Conservation (phyloP, 2,329 filamentous ascomycete genomes). For the Fusarium papillatum region DNA sequence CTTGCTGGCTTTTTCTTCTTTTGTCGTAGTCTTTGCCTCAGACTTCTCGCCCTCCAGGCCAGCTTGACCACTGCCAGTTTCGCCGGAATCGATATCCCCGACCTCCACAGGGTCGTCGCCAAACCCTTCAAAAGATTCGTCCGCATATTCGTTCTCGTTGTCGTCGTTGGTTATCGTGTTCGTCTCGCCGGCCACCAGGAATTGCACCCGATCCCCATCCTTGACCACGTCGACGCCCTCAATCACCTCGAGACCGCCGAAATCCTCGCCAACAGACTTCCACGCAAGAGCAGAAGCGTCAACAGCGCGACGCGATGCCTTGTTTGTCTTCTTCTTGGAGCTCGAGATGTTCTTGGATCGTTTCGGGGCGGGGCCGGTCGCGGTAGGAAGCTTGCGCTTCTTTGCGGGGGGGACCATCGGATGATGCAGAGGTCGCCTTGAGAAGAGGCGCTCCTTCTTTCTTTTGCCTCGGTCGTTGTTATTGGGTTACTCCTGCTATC, state of each 20-base stretch:
- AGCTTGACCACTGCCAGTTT: slow-evolving; percentile 49
- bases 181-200: slow-evolving; percentile 61
- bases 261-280: slow-evolving; percentile 91
- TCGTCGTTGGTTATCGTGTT: slow-evolving; percentile 50
- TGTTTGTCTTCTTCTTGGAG: slow-evolving; percentile 42
- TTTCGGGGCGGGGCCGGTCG: slow-evolving; percentile 51
- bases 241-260: slow-evolving; percentile 92
- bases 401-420: slow-evolving; percentile 50
- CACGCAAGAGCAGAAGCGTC: slow-evolving; percentile 66
- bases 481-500: neutral
- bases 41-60: slow-evolving; percentile 45
- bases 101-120: slow-evolving; percentile 60
- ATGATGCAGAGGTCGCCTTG: slow-evolving; percentile 10
- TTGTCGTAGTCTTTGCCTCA: slow-evolving; percentile 46
- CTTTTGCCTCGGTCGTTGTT: neutral
- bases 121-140: slow-evolving; percentile 76
- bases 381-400: slow-evolving; percentile 55
- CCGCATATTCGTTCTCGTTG: slow-evolving; percentile 49
- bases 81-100: slow-evolving; percentile 48
- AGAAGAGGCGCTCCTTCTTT: slow-evolving; percentile 6
- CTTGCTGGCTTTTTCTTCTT: slow-evolving; percentile 42
- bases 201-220: slow-evolving; percentile 70
- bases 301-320: slow-evolving; percentile 48
- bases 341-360: slow-evolving; percentile 49
- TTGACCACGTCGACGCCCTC: slow-evolving; percentile 90